These are phyloP conservation scores for Colletotrichum sp. DNA, from an alignment of 2,329 filamentous ascomycete genomes.

Conservation along the genomic window DNA sequence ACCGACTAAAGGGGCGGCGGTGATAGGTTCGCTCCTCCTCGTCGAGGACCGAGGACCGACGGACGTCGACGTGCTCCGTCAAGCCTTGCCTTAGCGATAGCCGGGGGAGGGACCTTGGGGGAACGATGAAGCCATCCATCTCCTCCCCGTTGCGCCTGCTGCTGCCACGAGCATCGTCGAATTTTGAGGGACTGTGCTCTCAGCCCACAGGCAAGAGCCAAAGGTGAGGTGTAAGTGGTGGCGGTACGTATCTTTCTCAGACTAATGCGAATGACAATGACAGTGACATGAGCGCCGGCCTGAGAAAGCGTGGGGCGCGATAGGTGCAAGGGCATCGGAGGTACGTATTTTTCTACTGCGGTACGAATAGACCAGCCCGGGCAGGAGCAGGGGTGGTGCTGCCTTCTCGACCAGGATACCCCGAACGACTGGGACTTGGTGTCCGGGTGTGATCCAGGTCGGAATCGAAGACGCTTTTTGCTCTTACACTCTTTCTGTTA, in stretches of 20 bases:
- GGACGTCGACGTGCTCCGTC: background rate
- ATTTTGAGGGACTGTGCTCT: background rate
- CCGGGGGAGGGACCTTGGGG: background rate
- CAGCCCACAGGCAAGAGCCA: background rate
- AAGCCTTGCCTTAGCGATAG: background rate
- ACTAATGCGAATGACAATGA: constrained; percentile 22
- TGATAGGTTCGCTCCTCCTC: background rate
- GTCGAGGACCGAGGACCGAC: background rate
- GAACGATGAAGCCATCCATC: background rate
- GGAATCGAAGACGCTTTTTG: background rate
- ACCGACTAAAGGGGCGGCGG: background rate
- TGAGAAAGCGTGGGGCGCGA: constrained; percentile 12
- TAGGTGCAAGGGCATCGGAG: constrained; percentile 1
- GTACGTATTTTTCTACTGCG: background rate
- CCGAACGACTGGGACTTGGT: constrained; percentile 4
- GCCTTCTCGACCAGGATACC: constrained; percentile 6
- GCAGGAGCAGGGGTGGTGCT: background rate
- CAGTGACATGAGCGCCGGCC: constrained; percentile 8
- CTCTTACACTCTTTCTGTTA: background rate
- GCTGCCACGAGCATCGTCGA: background rate
- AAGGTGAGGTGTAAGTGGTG: background rate
- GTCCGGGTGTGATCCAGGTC: background rate
- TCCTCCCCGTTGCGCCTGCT: background rate
- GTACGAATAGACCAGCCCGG: too few species aligned
- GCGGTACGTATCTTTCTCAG: constrained; percentile 5